Percentiles rank a stretch among this genome's conserved stretches.
Evolutionary conservation across 2,329 filamentous ascomycete species (phyloP).

Genomic region (Botrytis tulipae): DNA sequence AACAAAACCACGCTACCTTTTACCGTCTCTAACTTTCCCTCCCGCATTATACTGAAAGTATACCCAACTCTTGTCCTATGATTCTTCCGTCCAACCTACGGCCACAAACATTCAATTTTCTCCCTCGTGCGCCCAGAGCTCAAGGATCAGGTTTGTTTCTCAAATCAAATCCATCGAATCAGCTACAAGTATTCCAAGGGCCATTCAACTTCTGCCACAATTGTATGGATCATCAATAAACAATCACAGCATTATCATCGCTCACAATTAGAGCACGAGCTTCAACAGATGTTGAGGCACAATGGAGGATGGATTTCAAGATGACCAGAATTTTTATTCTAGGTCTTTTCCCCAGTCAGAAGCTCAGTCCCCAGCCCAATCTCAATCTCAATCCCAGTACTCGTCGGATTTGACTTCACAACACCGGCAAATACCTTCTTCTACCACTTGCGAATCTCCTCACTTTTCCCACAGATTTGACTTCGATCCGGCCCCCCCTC

Average conservation of each 20-base stretch:
- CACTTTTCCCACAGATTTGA: conserved; percentile 23
- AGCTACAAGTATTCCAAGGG: conserved; percentile 5
- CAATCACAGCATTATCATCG: conserved; percentile 19
- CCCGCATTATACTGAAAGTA: conserved; percentile 12
- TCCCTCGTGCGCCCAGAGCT: conserved; percentile 13
- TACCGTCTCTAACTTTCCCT: not conserved
- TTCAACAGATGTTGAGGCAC: conserved; percentile 35
- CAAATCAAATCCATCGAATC: conserved; percentile 18
- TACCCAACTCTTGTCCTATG: conserved; percentile 3
- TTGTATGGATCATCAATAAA: conserved; percentile 22
- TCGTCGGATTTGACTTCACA: conserved; percentile 28
- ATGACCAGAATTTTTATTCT: conserved; percentile 39
- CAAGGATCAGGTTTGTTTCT: conserved; percentile 19
- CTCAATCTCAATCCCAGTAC: conserved; percentile 10
- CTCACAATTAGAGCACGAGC: conserved; percentile 16
- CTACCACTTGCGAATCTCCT: conserved; percentile 25
- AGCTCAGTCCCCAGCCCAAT: conserved; percentile 16
- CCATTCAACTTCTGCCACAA: conserved; percentile 23
- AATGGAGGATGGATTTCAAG: conserved; percentile 38
- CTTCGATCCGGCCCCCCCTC: conserved; percentile 29
- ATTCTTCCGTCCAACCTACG: conserved; percentile 6
- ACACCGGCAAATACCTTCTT: conserved; percentile 20
- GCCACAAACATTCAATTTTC: conserved; percentile 3
- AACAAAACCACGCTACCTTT: not conserved
- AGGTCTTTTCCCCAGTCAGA: conserved; percentile 26